Conservation (phyloP, 2,329 filamentous ascomycete genomes). For the Penicillium polonicum region DNA sequence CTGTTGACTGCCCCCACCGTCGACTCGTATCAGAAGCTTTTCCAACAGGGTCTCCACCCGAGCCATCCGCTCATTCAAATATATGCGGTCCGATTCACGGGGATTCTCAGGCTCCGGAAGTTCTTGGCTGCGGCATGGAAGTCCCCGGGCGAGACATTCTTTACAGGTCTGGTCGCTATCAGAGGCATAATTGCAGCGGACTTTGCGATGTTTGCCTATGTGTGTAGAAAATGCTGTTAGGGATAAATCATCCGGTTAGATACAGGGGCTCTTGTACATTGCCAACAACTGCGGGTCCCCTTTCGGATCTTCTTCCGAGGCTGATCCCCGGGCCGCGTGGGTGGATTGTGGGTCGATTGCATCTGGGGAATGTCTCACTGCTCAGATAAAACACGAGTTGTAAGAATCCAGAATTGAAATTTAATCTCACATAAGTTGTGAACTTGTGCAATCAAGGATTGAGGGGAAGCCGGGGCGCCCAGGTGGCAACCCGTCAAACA, state of each 20-base stretch:
- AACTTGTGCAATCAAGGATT: neutral
- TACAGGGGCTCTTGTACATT: constrained; percentile 12
- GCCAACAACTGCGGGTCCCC: constrained; percentile 19
- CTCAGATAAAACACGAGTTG: neutral
- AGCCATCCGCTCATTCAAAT: constrained; percentile 12
- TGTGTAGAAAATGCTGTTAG: neutral
- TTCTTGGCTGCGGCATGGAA: constrained; percentile 16
- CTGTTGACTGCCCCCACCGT: neutral
- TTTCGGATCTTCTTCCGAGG: constrained; percentile 20
- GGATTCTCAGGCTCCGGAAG: constrained; percentile 14
- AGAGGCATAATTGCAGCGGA: constrained; percentile 12
- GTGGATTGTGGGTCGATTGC: neutral
- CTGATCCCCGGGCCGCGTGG: neutral
- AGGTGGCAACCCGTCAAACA: neutral
- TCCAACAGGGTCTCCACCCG: constrained; percentile 15
- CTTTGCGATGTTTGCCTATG: constrained; percentile 18
- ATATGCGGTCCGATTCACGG: constrained; percentile 11
- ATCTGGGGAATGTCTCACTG: neutral
- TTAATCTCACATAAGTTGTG: neutral
- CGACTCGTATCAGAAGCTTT: constrained; percentile 3
- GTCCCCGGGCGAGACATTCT: constrained; percentile 13
- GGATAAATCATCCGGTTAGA: neutral
- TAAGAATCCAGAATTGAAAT: neutral
- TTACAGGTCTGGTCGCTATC: constrained; percentile 12
- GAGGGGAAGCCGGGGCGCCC: neutral